Base-by-base conservation (phyloP, 2,329 filamentous ascomycete genomes). In the Grosmannia serpens region DNA sequence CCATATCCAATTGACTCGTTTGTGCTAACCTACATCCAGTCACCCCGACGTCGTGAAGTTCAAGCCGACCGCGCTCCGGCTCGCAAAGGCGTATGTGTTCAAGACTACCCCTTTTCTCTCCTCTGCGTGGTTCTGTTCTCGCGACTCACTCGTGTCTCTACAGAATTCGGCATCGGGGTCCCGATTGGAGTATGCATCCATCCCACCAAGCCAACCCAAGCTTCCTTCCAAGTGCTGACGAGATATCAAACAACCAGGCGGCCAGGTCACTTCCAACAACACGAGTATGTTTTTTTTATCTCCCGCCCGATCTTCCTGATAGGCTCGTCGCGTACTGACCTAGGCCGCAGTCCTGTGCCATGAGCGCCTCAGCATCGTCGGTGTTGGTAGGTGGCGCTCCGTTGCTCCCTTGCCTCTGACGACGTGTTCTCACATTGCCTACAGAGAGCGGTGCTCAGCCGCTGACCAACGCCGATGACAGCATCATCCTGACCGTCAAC, bases 291-390 rank as follows among this genome's bases (percentile, higher is more conserved):
- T 56, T 7, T 56, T 7, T 24, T 9, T 11, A 26, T 33, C 8
- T 10, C 6, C 4, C 17, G 11, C n/a, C 8, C 11, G 2, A 10
- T 11, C 22, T 24, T 20, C 20, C 9, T 29, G 10, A 13, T 35
- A 33, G 31, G n/a, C n/a, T 33, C 11, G 1, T 55, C 46, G 53
- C 52, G 59, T 63, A 74, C 63, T 75, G 68, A 58, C 57, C 60
- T 33, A 35, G 35, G 63, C 63, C 31, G 57, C 69, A 91, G 88
- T 99, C 72, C 85, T 99, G 67, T 94, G 91, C 70, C 94, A 99
- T 81, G 94, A 99, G 75, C 89, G 94, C 76, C 80, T 99, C 73
- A 94, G 89, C 73, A 97, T 99, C 72, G 94, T 99, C 70, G 94
- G 94, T 72, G 89, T 97, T 72, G 90, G 89, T 94, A 78, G 70